Evolutionary conservation across 2,329 filamentous ascomycete genomes (phyloP).

Genomic region (Fusarium sp.): DNA sequence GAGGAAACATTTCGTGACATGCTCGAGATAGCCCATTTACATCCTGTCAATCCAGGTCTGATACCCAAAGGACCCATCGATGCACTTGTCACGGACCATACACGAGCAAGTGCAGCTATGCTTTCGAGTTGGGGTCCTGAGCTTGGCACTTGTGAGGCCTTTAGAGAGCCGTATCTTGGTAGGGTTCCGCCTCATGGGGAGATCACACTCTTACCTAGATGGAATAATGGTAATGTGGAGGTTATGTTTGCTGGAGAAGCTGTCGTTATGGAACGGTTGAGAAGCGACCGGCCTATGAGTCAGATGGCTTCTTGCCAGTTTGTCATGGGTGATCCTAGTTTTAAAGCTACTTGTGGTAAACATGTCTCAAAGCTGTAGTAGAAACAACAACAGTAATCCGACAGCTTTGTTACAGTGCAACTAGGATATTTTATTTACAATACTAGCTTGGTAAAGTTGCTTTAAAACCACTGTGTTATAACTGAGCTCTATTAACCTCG

Average conservation of each 20-base stretch:
- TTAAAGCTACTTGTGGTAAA: neutral
- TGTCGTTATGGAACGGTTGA: slow-evolving; percentile 8
- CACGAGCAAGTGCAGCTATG: neutral
- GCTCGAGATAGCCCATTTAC: slow-evolving; percentile 7
- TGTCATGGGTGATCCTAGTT: neutral
- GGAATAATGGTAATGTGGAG: neutral
- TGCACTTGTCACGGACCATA: slow-evolving; percentile 8
- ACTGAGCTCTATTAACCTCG: slow-evolving; percentile 7
- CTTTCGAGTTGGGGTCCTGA: slow-evolving; percentile 17
- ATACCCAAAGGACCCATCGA: slow-evolving; percentile 12
- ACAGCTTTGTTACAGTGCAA: accelerated
- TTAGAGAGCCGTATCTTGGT: slow-evolving; percentile 16
- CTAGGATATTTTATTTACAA: neutral
- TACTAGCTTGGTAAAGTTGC: neutral
- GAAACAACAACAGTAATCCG: neutral
- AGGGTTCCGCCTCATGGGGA: slow-evolving; percentile 8
- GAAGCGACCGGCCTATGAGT: neutral
- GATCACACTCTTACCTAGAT: slow-evolving; percentile 10
- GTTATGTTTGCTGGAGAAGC: slow-evolving; percentile 18
- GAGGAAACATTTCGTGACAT: slow-evolving; percentile 2
- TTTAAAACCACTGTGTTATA: neutral
- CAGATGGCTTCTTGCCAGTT: slow-evolving; percentile 15
- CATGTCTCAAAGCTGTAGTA: neutral
- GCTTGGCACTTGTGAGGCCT: slow-evolving; percentile 12
- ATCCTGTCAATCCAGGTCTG: slow-evolving; percentile 6